Evolutionary conservation across 2,329 filamentous ascomycete species (phyloP).

Genomic region (Pochonia chlamydosporia): DNA sequence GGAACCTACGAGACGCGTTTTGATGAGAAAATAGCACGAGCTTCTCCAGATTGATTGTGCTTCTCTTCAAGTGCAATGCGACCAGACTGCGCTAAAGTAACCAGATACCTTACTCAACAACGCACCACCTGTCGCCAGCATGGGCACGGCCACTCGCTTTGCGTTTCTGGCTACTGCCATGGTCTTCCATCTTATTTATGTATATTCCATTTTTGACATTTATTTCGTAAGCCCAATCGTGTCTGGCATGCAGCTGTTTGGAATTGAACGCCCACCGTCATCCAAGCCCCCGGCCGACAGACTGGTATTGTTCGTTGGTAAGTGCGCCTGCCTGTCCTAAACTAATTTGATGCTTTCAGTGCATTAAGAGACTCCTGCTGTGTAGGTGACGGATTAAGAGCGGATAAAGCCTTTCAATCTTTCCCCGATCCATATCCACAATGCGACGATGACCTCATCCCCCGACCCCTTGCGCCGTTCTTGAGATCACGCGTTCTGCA

Average conservation of each 20-base stretch:
- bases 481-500: constrained; percentile 82
- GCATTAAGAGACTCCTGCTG: background rate
- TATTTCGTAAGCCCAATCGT: constrained; percentile 98
- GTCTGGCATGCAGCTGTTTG: constrained; percentile 83
- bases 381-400: constrained; percentile 81
- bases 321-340: constrained; percentile 4
- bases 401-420: constrained; percentile 95
- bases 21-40: too few relatives aligned
- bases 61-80: background rate
- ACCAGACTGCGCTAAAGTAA: background rate
- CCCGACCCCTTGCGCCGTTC: constrained; percentile 82
- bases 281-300: constrained; percentile 76
- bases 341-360: background rate
- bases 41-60: too few relatives aligned
- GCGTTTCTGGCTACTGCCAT: constrained; percentile 85
- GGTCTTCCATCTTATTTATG: constrained; percentile 88
- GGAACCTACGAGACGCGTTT: too few relatives aligned
- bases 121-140: constrained; percentile 20
- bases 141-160: constrained; percentile 58
- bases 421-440: constrained; percentile 80
- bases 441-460: constrained; percentile 57
- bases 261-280: constrained; percentile 54
- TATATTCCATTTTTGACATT: constrained; percentile 95
- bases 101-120: background rate
- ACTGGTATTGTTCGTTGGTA: constrained; percentile 89